A percentile compares a stretch with the other conserved stretches of the same genome.
These are phyloP conservation scores for Microbotryomycetes sp. DNA, from an alignment of 1,284 basidiomycete genomes.

Conservation along the genomic window DNA sequence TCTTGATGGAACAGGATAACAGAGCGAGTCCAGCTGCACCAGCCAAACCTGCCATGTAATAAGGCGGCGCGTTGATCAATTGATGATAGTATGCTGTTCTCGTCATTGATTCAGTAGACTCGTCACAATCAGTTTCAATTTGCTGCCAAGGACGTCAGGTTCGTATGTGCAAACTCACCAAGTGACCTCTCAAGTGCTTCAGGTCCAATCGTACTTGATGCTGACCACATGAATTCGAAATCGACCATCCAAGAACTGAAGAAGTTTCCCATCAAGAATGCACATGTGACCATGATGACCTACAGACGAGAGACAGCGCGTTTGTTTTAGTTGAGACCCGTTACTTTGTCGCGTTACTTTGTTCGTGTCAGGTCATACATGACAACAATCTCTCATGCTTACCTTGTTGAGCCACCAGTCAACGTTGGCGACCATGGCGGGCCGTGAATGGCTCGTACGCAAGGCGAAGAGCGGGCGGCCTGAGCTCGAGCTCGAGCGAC, in stretches of 20 bases:
- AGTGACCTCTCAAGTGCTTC: neutral
- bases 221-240: slow-evolving; percentile 17
- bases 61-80: slow-evolving; percentile 14
- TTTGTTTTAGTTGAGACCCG: too few species aligned
- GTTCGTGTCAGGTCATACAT: too few species aligned
- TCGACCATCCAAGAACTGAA: slow-evolving; percentile 20
- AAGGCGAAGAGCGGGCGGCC: neutral
- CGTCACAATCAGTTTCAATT: neutral
- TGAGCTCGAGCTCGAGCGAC: too few species aligned
- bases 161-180: too few species aligned
- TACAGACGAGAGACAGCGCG: neutral
- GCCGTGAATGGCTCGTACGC: neutral
- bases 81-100: slow-evolving; percentile 19
- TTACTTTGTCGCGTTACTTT: too few species aligned
- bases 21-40: slow-evolving; percentile 4
- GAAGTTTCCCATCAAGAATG: slow-evolving; percentile 18
- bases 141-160: too few species aligned
- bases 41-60: slow-evolving; percentile 13
- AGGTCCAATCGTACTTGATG: neutral
- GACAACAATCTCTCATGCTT: too few species aligned
- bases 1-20: slow-evolving; percentile 2
- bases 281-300: slow-evolving; percentile 11
- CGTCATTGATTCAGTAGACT: neutral
- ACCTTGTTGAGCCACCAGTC: slow-evolving; percentile 12
- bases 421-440: neutral